Evolutionary conservation across 352 stramenopile species (phyloP), one percentile per base, ranked within the genome.

Genomic region (Elongisporangium senticosum): DNA sequence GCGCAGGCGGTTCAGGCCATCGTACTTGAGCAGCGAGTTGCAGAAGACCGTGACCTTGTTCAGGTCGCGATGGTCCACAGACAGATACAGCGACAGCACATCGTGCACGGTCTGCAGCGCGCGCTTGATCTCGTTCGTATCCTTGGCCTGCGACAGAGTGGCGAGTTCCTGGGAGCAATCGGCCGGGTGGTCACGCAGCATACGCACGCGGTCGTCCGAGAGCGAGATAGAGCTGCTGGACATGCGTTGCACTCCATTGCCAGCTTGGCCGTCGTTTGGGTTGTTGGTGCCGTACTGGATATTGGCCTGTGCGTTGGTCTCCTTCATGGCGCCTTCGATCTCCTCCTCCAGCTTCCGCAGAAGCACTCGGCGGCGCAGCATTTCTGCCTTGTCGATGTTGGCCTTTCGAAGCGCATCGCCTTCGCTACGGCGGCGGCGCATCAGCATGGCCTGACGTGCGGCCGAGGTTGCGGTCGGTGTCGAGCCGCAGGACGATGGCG

Each of bases 21-120:
- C 82, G 67, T 90, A 67, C 54, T 85, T 71, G 62, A 92, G 59
- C 53, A 92, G 68, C 43, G 82, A 86, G 63, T 92, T 92, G 79
- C 82, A 92, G 56, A 92, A 89, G 15, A 92, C 79, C 21, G 77
- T 89, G 55, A 92, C 77, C 43, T 90, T 90, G 68, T 80, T 87
- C 68, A 92, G 74, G 61, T 92, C 79, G 22, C 82, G 82, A 50
- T 86, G 76, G 43, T 87, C 76, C 26, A 74, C 67, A 19, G 82
- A 89, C 64, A 89, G 55, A 49, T 89, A 86, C 40, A 86, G 82
- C 58, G 72, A 76, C 21, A 92, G 61, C 52, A 90, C 79, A 53
- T 90, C 79, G 64, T 89, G 78, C 37, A 92, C 53, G 0, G 71
- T 81, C n/a, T 71, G 75, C 22, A 92, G 64, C 8, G 75, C 78